Conservation (phyloP, 805 yeast species). For the Candida jianshihensis region DNA sequence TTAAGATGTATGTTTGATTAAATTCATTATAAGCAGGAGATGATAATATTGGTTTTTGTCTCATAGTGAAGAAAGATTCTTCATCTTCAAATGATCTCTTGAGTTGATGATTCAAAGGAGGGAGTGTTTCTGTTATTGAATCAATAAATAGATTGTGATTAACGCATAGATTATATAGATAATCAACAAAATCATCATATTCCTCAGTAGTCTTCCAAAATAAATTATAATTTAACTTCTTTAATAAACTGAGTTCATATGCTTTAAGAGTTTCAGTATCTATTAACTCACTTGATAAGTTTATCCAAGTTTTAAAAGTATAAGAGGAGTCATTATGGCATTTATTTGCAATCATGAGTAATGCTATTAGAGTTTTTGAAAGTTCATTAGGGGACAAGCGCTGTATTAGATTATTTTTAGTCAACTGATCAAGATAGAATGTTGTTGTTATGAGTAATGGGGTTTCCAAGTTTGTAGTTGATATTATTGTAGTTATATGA, state of each 20-base stretch:
- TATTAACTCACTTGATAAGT: too few species aligned
- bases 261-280: conserved; percentile 9
- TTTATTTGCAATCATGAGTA: conserved; percentile 34
- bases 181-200: conserved; percentile 9
- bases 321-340: conserved; percentile 43
- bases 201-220: conserved; percentile 9
- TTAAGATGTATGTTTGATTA: too few species aligned
- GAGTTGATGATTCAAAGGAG: neutral
- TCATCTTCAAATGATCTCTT: neutral
- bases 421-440: too few species aligned
- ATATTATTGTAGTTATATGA: too few species aligned
- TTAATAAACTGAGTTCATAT: conserved; percentile 15
- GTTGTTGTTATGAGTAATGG: too few species aligned
- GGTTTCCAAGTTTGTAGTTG: too few species aligned
- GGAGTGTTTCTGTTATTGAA: too few species aligned
- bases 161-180: conserved; percentile 4
- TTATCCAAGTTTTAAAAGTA: conserved; percentile 44
- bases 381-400: conserved; percentile 11
- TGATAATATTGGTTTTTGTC: too few species aligned
- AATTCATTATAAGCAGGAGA: too few species aligned
- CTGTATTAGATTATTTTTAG: too few species aligned
- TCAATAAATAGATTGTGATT: conserved; percentile 5
- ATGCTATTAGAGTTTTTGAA: conserved; percentile 23
- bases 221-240: conserved; percentile 18
- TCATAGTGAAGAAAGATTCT: too few species aligned